Conservation (phyloP, 2,329 filamentous ascomycete genomes). For the Arthroderma sp. region DNA sequence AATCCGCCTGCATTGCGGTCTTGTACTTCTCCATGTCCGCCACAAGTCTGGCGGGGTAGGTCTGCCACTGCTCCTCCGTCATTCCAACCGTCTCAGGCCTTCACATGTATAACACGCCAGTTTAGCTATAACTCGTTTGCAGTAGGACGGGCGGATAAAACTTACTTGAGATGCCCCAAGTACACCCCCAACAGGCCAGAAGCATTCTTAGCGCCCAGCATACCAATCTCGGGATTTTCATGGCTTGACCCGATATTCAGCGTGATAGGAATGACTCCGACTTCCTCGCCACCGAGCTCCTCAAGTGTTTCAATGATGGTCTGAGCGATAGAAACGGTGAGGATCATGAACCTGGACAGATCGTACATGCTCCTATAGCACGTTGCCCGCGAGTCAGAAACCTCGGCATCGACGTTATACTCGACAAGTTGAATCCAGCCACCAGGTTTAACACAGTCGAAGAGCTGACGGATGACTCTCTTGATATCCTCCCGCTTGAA, state of each 20-base stretch:
- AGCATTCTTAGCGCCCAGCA: neutral
- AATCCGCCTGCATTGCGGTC: neutral
- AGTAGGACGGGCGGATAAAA: neutral
- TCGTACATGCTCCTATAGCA: constrained; percentile 1
- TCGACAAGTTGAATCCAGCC: constrained; percentile 3
- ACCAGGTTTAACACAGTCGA: neutral
- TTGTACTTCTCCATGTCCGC: constrained; percentile 2
- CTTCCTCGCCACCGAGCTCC: neutral
- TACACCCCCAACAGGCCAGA: neutral
- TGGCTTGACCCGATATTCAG: neutral
- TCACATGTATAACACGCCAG: neutral
- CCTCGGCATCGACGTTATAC: neutral
- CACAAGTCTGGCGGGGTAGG: neutral
- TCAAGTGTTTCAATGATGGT: neutral
- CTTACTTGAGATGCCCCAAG: constrained; percentile 1
- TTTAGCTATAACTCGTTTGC: neutral
- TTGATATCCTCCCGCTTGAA: constrained; percentile 3
- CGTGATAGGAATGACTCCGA: neutral
- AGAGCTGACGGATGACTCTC: neutral
- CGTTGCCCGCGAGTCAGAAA: neutral
- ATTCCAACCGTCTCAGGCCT: neutral
- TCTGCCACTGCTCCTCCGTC: neutral
- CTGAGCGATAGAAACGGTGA: neutral
- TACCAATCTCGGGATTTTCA: neutral
- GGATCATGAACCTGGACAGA: neutral